Base-by-base conservation (phyloP, 768 basidiomycete species). In the Russula sp. region DNA sequence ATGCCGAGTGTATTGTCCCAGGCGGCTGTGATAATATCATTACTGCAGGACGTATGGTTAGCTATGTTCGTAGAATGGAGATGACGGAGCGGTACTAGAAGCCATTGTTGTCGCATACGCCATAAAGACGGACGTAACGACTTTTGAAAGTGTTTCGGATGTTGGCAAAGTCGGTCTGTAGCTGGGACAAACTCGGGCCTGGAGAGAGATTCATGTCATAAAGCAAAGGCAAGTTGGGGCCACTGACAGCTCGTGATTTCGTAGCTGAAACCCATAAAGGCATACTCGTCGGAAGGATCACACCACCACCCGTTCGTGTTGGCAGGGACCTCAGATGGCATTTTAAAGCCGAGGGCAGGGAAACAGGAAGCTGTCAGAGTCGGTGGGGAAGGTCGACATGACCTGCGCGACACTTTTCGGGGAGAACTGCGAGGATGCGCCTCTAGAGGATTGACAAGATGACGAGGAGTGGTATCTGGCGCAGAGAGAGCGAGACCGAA, bases 231-330 rank as follows among this genome's bases (percentile, higher is more conserved):
- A 8, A 25, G 2, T 18, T 4, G 14, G n/a, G 35, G 22, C 25
- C 9, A 45, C 81, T 58, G 65, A 85, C 87, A 88, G 7, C 73
- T 75, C 42, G 83, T 81, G 18, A 89, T 76, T 67, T 87, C 87
- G 65, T 90, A 90, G 70, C 85, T 85, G 73, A 90, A 85, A 0
- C 88, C 88, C 48, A 89, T 72, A 69, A 90, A 90, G 0, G 80
- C 88, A 65, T 89, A 89, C 70, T 90, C 88, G 0, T 79, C 81
- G 55, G 73, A 70, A 39, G 73, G 69, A 57, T 80, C 69, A 69
- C 88, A 90, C 88, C 87, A 75, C 75, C 75, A 75, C 20, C 57
- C 56, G 7, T 60, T 59, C 45, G 59, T 63, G 60, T 67, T 58
- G 1, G 71, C 58, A 0, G 86, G 85, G 8, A 80, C 70, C 1